Conservation (phyloP, 2,329 filamentous ascomycete genomes). For the Trichoderma sp. region DNA sequence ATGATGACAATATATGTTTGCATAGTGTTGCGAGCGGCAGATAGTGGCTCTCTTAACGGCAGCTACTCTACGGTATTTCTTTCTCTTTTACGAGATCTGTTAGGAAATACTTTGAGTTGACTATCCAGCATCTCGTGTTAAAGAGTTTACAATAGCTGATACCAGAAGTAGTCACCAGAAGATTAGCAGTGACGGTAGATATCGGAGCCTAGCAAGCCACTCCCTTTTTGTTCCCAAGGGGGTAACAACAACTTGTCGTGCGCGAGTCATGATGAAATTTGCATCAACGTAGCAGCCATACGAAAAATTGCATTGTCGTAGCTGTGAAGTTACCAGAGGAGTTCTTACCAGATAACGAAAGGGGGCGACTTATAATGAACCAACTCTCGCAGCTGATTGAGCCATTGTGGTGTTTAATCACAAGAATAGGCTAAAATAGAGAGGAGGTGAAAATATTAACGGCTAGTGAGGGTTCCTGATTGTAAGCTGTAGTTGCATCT, state of each 20-base stretch:
- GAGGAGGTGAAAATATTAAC: neutral
- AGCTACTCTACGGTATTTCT: neutral
- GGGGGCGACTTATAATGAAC: neutral
- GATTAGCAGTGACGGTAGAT: neutral
- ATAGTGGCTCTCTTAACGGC: neutral
- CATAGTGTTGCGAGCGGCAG: neutral
- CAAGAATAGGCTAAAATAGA: neutral
- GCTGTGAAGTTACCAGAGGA: neutral
- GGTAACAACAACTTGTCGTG: neutral
- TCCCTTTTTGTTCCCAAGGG: neutral
- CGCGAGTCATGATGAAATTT: neutral
- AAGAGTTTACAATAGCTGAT: neutral
- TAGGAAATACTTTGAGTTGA: neutral
- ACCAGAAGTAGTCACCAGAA: neutral
- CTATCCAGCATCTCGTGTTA: neutral
- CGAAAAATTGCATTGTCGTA: neutral
- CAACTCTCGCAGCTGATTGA: neutral
- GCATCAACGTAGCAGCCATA: neutral
- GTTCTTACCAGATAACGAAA: neutral
- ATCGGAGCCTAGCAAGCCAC: neutral
- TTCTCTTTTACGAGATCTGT: neutral
- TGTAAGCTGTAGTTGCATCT: neutral
- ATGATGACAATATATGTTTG: neutral
- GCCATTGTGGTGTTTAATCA: neutral
- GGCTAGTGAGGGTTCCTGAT: neutral